These are phyloP conservation scores for Pisolithus microcarpus DNA, from an alignment of 768 basidiomycete genomes.

Conservation along the genomic window DNA sequence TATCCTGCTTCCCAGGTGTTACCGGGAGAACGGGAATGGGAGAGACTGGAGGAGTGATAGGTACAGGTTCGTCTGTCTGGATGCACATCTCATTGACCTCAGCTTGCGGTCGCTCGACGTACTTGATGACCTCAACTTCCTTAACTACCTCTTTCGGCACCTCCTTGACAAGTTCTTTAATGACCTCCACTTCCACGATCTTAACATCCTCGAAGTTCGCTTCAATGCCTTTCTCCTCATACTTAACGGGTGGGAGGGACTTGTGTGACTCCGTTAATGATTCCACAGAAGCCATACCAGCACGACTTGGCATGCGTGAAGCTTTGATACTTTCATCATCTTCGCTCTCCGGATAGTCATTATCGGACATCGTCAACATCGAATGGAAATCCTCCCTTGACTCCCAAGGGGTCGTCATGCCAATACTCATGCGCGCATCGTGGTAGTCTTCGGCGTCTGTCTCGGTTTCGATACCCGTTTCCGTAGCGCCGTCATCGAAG, in stretches of 20 bases:
- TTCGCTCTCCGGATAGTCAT: conserved; percentile 52
- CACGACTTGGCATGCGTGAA: conserved; percentile 38
- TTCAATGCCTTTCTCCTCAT: conserved; percentile 43
- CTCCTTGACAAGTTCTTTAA: conserved; percentile 20
- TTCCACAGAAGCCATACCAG: conserved; percentile 17
- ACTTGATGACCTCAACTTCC: conserved; percentile 13
- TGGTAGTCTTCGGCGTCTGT: conserved; percentile 68
- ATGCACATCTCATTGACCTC: conserved; percentile 69
- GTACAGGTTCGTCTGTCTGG: conserved; percentile 59
- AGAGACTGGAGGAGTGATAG: conserved; percentile 26
- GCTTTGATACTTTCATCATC: conserved; percentile 69
- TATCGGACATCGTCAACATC: conserved; percentile 61
- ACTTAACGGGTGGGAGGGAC: conserved; percentile 30
- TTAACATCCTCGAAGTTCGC: conserved; percentile 26
- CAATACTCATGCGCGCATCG: conserved; percentile 64
- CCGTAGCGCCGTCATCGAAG: conserved; percentile 38
- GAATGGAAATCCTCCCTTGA: conserved; percentile 75
- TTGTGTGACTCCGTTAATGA: conserved; percentile 15
- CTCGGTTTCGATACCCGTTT: conserved; percentile 63
- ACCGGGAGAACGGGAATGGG: conserved; percentile 20
- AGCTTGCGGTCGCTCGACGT: conserved; percentile 42
- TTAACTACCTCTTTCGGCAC: conserved; percentile 20
- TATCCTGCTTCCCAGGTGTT: conserved; percentile 19
- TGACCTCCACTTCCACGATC: conserved; percentile 24
- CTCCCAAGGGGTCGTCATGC: conserved; percentile 56